Conservation (phyloP, 2,329 filamentous ascomycete species). For the Penicillium aurantiogriseum region DNA sequence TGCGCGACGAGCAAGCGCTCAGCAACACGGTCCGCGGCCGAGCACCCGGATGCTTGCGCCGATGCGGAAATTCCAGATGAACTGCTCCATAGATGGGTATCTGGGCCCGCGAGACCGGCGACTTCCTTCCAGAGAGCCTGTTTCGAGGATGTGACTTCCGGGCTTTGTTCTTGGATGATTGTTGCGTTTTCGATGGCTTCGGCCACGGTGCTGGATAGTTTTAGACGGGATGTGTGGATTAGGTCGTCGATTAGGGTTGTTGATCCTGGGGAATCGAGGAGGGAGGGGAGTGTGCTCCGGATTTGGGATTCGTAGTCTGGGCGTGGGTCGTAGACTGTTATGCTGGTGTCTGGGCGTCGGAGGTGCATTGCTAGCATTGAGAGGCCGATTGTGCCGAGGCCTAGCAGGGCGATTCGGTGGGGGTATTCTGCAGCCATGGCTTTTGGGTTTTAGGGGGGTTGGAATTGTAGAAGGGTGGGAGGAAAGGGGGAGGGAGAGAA, state of each 20-base stretch:
- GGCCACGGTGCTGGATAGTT: constrained; percentile 33
- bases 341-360: constrained; percentile 36
- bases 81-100: constrained; percentile 56
- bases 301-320: constrained; percentile 50
- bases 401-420: constrained; percentile 36
- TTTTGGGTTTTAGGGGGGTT: background rate
- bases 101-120: constrained; percentile 44
- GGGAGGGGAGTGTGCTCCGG: constrained; percentile 42
- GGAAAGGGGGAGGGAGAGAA: background rate
- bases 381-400: constrained; percentile 52
- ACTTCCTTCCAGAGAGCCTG: constrained; percentile 52
- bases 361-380: constrained; percentile 58
- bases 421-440: constrained; percentile 15
- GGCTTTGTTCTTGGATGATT: constrained; percentile 61
- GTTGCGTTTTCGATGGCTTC: constrained; percentile 48
- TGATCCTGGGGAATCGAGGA: constrained; percentile 31
- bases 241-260: constrained; percentile 23
- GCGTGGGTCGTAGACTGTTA: constrained; percentile 54
- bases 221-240: constrained; percentile 32
- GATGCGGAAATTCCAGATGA: constrained; percentile 59
- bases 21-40: constrained; percentile 37
- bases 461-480: background rate
- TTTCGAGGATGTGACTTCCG: constrained; percentile 55
- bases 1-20: constrained; percentile 56
- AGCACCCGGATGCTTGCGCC: constrained; percentile 36